These are phyloP conservation scores for Coniochaeta ligniaria DNA, from an alignment of 2,329 filamentous ascomycete genomes.

Conservation along the genomic window DNA sequence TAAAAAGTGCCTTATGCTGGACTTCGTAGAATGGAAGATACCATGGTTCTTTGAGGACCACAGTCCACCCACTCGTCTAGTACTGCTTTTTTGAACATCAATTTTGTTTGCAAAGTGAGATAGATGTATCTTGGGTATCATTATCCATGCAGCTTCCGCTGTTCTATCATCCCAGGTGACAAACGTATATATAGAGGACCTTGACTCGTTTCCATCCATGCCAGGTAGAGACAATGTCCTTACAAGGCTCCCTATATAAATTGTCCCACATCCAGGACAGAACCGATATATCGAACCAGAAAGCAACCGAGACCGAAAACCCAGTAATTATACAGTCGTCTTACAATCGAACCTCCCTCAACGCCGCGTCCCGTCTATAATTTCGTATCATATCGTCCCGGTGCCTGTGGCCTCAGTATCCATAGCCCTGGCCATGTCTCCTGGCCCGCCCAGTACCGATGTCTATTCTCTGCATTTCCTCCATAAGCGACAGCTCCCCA, in stretches of 20 bases:
- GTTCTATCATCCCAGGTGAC: not conserved
- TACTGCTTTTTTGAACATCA: not conserved
- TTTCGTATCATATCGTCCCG: not conserved
- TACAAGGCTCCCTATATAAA: not conserved
- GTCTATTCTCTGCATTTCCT: constrained; percentile 65
- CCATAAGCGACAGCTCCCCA: constrained; percentile 53
- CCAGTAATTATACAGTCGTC: not conserved
- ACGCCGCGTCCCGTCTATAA: not conserved
- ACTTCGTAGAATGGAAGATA: not conserved
- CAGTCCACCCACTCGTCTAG: not conserved
- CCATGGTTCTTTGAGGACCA: not conserved
- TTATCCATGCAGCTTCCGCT: not conserved
- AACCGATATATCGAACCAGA: not conserved
- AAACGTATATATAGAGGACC: not conserved
- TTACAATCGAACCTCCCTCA: not conserved
- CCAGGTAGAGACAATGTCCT: not conserved
- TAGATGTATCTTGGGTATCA: not conserved
- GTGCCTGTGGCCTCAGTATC: not conserved
- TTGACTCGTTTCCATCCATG: not conserved
- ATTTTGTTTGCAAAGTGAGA: not conserved
- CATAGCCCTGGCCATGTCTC: constrained; percentile 25
- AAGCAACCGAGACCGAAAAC: not conserved
- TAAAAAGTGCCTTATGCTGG: not conserved
- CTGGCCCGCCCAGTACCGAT: constrained; percentile 54
- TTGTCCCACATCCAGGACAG: not conserved